Conservation (phyloP, 2,329 filamentous ascomycete species). For the Tolypocladium ophioglossoides region DNA sequence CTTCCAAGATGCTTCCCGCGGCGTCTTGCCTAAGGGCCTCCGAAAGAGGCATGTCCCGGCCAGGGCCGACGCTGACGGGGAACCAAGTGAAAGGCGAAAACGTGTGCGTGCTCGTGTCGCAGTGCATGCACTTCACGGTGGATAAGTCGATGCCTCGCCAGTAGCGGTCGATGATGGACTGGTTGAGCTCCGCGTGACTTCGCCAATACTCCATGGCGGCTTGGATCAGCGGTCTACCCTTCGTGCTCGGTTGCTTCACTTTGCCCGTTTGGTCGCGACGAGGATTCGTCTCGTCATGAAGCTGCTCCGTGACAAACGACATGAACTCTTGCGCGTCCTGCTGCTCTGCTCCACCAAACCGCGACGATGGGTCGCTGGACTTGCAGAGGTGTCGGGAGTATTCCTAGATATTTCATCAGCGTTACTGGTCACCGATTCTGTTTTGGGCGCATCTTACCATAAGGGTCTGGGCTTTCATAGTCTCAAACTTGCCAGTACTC, state of each 20-base stretch:
- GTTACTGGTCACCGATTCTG: not conserved
- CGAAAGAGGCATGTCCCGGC: constrained; percentile 29
- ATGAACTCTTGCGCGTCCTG: constrained; percentile 92
- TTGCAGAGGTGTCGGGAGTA: constrained; percentile 37
- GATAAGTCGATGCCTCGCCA: constrained; percentile 71
- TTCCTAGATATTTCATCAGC: constrained; percentile 27
- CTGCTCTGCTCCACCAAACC: constrained; percentile 65
- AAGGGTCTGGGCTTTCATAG: constrained; percentile 44
- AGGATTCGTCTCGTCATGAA: constrained; percentile 77
- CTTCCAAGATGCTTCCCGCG: constrained; percentile 54
- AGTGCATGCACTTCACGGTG: constrained; percentile 55
- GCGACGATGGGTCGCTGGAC: constrained; percentile 12
- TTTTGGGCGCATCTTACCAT: constrained; percentile 33
- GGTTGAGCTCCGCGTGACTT: constrained; percentile 56
- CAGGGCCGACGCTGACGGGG: constrained; percentile 26
- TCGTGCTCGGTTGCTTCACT: constrained; percentile 20
- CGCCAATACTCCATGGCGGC: constrained; percentile 68
- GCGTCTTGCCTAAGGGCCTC: constrained; percentile 63
- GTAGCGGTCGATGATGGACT: constrained; percentile 67
- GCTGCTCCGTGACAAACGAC: constrained; percentile 66
- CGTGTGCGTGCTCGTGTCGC: constrained; percentile 37
- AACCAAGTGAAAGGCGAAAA: constrained; percentile 45
- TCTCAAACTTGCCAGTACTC: constrained; percentile 35
- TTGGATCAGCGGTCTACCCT: constrained; percentile 26
- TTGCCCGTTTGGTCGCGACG: constrained; percentile 30